phyloP scores from a whole-genome alignment of 345 rosid genomes.

The Rhodamnia rubescens region DNA sequence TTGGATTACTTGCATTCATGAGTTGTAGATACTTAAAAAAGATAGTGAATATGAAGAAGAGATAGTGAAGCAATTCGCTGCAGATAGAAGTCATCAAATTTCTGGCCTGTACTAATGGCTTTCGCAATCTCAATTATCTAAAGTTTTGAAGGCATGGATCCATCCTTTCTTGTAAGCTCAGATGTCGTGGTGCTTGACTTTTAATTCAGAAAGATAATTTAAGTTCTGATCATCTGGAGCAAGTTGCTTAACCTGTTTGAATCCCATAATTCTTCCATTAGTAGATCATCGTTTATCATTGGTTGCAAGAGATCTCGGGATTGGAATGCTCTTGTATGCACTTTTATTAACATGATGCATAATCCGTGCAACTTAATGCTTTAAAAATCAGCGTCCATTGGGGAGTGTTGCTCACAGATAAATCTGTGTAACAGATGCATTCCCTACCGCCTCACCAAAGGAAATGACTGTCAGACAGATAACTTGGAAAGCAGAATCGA shows the following conservation, averaged over 20 bases:
- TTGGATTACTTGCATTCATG: neutral
- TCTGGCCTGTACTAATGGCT: neutral
- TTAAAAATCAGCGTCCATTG: neutral
- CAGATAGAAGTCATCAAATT: neutral
- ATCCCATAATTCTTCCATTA: neutral
- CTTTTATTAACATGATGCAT: neutral
- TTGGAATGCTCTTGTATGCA: neutral
- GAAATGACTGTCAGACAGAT: constrained; percentile 15
- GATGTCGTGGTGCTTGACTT: neutral
- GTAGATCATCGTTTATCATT: neutral
- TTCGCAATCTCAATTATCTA: neutral
- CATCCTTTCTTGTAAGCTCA: neutral
- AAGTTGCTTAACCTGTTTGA: neutral
- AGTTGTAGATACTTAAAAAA: neutral
- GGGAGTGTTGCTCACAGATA: neutral
- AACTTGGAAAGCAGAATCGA: constrained; percentile 27
- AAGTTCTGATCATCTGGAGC: neutral
- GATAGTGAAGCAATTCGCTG: neutral
- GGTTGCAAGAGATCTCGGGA: neutral
- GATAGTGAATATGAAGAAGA: neutral
- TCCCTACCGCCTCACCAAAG: constrained; percentile 50
- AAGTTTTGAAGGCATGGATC: neutral
- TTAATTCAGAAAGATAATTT: neutral
- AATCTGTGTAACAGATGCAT: constrained; percentile 41
- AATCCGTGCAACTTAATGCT: neutral